Conservation (phyloP, 352 stramenopile species). For the Labyrinthula sp. region DNA sequence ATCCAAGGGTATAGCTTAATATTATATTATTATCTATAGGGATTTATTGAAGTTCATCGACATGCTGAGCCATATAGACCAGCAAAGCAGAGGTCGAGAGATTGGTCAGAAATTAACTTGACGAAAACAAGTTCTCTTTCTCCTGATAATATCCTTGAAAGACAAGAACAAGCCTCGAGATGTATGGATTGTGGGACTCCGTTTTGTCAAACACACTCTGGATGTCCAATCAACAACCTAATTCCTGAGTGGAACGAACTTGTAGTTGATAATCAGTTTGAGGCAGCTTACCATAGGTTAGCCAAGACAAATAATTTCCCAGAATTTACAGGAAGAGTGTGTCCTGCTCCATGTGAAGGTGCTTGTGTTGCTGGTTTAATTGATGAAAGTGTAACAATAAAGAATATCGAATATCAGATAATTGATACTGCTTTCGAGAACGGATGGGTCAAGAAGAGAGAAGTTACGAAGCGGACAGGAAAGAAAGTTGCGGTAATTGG, state of each 20-base stretch:
- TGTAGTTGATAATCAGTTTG: constrained; percentile 84
- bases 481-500: constrained; percentile 83
- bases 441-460: constrained; percentile 74
- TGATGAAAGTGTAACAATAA: constrained; percentile 87
- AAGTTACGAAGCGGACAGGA: constrained; percentile 60
- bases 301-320: constrained; percentile 98
- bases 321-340: constrained; percentile 90
- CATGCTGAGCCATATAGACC: constrained; percentile 76
- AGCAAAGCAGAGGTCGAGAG: constrained; percentile 65
- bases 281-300: constrained; percentile 76
- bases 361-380: constrained; percentile 81
- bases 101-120: constrained; percentile 95
- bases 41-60: constrained; percentile 46
- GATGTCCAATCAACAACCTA: constrained; percentile 87
- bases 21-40: constrained; percentile 16
- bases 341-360: constrained; percentile 80
- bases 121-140: no score
- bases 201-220: constrained; percentile 91
- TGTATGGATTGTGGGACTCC: constrained; percentile 97
- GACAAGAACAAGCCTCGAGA: constrained; percentile 73
- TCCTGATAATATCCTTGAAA: constrained; percentile 56
- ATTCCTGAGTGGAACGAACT: constrained; percentile 97
- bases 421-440: constrained; percentile 82
- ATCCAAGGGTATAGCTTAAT: background rate
- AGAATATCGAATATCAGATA: constrained; percentile 95